Percentiles rank a stretch among this genome's conserved stretches.
phyloP scores from a whole-genome alignment of 176 grass and related monocot genomes.

The Juncus effusus region DNA sequence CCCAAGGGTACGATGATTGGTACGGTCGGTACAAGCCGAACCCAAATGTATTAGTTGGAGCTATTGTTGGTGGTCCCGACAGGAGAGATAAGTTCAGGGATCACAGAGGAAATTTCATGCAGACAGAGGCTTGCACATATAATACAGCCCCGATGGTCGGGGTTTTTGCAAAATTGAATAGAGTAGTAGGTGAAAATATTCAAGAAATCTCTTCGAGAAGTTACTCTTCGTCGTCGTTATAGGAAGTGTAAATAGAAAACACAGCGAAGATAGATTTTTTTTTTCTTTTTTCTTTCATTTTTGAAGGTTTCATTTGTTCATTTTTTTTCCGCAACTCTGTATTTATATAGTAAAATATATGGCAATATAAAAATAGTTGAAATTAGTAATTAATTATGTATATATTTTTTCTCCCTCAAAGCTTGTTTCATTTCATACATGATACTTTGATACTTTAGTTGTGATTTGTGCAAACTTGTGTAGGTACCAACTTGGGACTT shows the following conservation, averaged over 20 bases:
- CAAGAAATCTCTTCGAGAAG: neutral
- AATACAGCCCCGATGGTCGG: constrained; percentile 56
- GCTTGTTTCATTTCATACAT: too few species aligned
- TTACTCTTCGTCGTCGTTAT: neutral
- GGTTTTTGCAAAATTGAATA: constrained; percentile 58
- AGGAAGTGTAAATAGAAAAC: constrained; percentile 49
- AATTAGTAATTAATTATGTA: too few species aligned
- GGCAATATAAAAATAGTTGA: constrained; percentile 6
- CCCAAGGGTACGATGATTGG: constrained; percentile 54
- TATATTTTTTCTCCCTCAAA: too few species aligned
- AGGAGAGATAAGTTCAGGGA: constrained; percentile 41
- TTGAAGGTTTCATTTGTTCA: constrained; percentile 33
- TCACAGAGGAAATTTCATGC: constrained; percentile 49
- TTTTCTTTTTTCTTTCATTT: constrained; percentile 49
- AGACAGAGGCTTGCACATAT: constrained; percentile 48
- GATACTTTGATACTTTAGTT: too few species aligned
- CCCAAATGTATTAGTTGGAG: constrained; percentile 58
- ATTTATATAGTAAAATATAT: constrained; percentile 26
- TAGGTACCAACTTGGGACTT: too few species aligned
- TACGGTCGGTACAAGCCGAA: constrained; percentile 37
- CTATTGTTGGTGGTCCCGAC: constrained; percentile 70
- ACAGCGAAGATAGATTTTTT: constrained; percentile 22
- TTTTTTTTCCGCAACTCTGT: constrained; percentile 34
- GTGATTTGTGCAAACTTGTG: too few species aligned
- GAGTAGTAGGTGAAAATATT: constrained; percentile 16